Conservation (phyloP, 2,329 filamentous ascomycete species). For the Dothidotthia symphoricarpi region DNA sequence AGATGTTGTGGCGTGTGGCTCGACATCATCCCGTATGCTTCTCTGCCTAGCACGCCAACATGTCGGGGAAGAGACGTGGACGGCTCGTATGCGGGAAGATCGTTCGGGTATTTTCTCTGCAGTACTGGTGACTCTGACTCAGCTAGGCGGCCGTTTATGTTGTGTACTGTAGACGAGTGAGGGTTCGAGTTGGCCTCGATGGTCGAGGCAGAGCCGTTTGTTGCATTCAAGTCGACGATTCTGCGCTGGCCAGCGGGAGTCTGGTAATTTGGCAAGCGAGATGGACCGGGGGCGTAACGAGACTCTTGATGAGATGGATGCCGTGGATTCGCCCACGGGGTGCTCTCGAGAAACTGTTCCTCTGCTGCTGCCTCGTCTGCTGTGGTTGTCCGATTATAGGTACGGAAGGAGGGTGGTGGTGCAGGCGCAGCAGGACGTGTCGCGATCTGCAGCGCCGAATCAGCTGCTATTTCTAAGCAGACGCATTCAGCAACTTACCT, state of each 20-base stretch:
- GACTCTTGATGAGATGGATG: constrained; percentile 42
- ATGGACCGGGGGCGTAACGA: constrained; percentile 30
- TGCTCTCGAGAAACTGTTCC: constrained; percentile 85
- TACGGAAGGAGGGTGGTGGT: constrained; percentile 34
- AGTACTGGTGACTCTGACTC: constrained; percentile 41
- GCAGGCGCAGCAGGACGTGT: constrained; percentile 28
- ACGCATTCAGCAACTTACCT: constrained; percentile 58
- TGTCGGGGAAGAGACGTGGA: constrained; percentile 28
- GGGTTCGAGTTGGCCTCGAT: constrained; percentile 43
- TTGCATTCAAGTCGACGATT: constrained; percentile 34
- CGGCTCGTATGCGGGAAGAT: constrained; percentile 30
- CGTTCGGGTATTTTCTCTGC: constrained; percentile 39
- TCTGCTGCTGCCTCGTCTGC: constrained; percentile 63
- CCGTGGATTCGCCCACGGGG: constrained; percentile 89
- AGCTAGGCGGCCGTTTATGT: constrained; percentile 25
- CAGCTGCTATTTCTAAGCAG: constrained; percentile 19
- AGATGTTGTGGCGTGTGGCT: constrained; percentile 29
- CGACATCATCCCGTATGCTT: constrained; percentile 32
- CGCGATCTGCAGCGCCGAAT: constrained; percentile 32
- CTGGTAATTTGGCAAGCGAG: constrained; percentile 35
- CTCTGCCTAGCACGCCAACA: constrained; percentile 22
- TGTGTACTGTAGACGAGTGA: constrained; percentile 34
- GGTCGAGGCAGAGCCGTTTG: constrained; percentile 42
- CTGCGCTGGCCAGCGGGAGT: constrained; percentile 40
- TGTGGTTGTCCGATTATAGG: constrained; percentile 38